phyloP scores from a whole-genome alignment of 371 early-diverging fungal genomes.

The Fennellomyces sp. region DNA sequence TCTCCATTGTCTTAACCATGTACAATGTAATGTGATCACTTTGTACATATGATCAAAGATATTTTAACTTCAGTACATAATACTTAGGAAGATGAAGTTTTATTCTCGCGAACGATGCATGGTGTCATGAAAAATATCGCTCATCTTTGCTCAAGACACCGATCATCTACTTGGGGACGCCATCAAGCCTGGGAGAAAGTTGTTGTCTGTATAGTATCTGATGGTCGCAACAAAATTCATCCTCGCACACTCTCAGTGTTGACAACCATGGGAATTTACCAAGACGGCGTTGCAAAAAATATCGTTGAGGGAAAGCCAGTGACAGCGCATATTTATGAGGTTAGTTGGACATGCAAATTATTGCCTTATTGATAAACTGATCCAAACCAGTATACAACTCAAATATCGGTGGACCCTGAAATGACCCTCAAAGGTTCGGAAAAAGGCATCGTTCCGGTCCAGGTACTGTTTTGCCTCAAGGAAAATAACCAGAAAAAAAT shows the following conservation, averaged over 20 bases:
- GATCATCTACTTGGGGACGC: slow-evolving; percentile 81
- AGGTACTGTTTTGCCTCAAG: slow-evolving; percentile 82
- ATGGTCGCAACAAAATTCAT: slow-evolving; percentile 79
- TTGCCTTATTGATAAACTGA: no score
- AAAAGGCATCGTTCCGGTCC: slow-evolving; percentile 77
- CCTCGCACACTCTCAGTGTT: slow-evolving; percentile 79
- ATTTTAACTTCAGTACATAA: no score
- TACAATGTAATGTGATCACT: slow-evolving; percentile 69
- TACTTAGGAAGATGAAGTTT: slow-evolving; percentile 81
- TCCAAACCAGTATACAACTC: slow-evolving; percentile 85
- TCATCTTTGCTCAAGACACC: slow-evolving; percentile 80
- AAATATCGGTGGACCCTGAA: slow-evolving; percentile 65
- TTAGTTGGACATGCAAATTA: slow-evolving; percentile 6
- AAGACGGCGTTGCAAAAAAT: slow-evolving; percentile 87
- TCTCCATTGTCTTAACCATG: slow-evolving; percentile 92
- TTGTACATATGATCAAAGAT: background rate
- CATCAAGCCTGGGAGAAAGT: slow-evolving; percentile 94
- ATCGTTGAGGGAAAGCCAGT: slow-evolving; percentile 71
- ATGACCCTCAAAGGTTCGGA: slow-evolving; percentile 65
- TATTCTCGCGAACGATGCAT: slow-evolving; percentile 89
- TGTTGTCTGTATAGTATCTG: slow-evolving; percentile 88
- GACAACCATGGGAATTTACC: slow-evolving; percentile 89
- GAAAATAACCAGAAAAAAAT: slow-evolving; percentile 75
- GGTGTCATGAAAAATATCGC: slow-evolving; percentile 92
- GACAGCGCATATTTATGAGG: slow-evolving; percentile 89